These are phyloP conservation scores for Kwoniella sp. DNA, from an alignment of 768 basidiomycete species.

Conservation along the genomic window DNA sequence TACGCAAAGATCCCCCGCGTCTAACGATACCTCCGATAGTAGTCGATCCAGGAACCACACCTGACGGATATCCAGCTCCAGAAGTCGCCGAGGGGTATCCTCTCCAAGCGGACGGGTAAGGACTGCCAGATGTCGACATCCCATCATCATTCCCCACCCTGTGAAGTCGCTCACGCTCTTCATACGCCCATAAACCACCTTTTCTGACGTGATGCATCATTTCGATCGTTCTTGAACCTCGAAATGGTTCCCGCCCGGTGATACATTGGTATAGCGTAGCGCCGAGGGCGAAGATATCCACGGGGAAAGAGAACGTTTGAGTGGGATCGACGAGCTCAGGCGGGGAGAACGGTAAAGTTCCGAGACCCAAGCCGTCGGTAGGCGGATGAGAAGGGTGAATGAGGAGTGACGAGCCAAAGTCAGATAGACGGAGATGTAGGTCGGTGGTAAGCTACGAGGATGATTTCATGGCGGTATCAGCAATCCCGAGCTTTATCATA, in stretches of 20 bases:
- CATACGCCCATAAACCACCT: slow-evolving; percentile 57
- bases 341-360: slow-evolving; percentile 58
- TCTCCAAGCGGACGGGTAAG: slow-evolving; percentile 40
- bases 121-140: slow-evolving; percentile 26
- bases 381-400: slow-evolving; percentile 50
- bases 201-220: slow-evolving; percentile 56
- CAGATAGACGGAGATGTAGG: slow-evolving; percentile 56
- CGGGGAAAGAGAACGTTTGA: slow-evolving; percentile 55
- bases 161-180: slow-evolving; percentile 51
- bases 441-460: slow-evolving; percentile 40
- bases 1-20: slow-evolving; percentile 41
- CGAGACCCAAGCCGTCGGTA: slow-evolving; percentile 56
- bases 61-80: slow-evolving; percentile 19
- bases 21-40: slow-evolving; percentile 25
- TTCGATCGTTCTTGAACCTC: slow-evolving; percentile 53
- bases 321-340: slow-evolving; percentile 57
- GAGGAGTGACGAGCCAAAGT: slow-evolving; percentile 58
- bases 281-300: slow-evolving; percentile 59
- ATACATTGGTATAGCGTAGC: slow-evolving; percentile 57
- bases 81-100: slow-evolving; percentile 4
- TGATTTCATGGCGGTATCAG: too few relatives aligned
- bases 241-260: slow-evolving; percentile 57
- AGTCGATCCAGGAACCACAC: background rate
- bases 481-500: too few relatives aligned
- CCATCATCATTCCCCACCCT: slow-evolving; percentile 31